Base-by-base conservation (phyloP, 2,329 filamentous ascomycete species). In the Orbilia quercus region DNA sequence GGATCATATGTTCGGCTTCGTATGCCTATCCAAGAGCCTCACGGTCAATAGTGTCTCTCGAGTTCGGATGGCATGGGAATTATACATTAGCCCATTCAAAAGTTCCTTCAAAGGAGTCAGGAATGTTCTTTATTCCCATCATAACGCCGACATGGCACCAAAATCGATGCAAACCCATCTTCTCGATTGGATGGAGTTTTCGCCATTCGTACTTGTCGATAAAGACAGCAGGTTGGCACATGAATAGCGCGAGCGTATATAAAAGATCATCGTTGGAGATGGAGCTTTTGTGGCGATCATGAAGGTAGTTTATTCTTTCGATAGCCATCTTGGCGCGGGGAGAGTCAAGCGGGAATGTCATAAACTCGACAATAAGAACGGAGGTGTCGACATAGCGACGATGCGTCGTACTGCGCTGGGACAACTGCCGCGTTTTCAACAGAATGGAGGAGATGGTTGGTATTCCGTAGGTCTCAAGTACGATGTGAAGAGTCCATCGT, bases 131-230 rank as follows among this genome's bases (percentile, higher is more conserved):
- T 51, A 92, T 90, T 0, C 83, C 84, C 86, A 92, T 89, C 58
- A 86, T 85, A 76, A 91, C 88, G 12, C 90, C 90, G 14, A 91
- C 81, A 58, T 84, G 83, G 79, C 90, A 90, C 90, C 89, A 92
- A 77, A 90, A 87, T 0, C 86, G 87, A 14, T 86, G 88, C 28
- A 89, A 80, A 0, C 89, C 90, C 74, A 88, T 90, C 7, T 82
- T 79, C 79, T 93, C 91, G 80, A 92, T 83, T 0, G 89, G 85
- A 14, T 84, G 89, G 20, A 91, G 79, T 2, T 81, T 40, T 1
- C 91, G 85, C 90, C 90, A 94, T 78, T 94, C 91, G 77, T 87
- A 90, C 4, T 81, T 81, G 3, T 83, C 79, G 31, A 90, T 84
- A 83, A 89, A 92, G 12, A 84, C 82, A 28, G 85, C 80, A 0